phyloP scores from a whole-genome alignment of 352 stramenopile species.

The Globisporangium cederbergense region DNA sequence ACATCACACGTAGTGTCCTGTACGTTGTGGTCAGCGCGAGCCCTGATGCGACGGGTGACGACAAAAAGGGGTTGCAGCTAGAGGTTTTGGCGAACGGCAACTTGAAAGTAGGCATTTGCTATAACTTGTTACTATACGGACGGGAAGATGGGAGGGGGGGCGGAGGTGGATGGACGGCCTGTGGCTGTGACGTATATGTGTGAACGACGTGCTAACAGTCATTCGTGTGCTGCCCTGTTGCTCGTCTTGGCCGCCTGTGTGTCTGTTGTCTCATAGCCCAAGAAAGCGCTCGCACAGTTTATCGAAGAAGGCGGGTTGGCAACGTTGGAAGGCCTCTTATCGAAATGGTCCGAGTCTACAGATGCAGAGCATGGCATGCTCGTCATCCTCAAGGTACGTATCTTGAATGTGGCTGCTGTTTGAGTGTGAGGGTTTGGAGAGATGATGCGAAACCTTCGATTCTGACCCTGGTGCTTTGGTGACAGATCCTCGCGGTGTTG shows the following conservation, averaged over 20 bases:
- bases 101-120: conserved; percentile 31
- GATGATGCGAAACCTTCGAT: too few relatives aligned
- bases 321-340: conserved; percentile 42
- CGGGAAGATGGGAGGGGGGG: neutral
- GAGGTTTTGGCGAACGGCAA: conserved; percentile 27
- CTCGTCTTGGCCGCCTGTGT: neutral
- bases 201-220: neutral
- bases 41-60: conserved; percentile 18
- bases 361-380: conserved; percentile 54
- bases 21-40: conserved; percentile 50
- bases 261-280: conserved; percentile 25
- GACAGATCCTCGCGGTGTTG: conserved; percentile 50
- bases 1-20: conserved; percentile 55
- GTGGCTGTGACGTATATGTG: neutral
- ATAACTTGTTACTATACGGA: conserved; percentile 3
- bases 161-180: neutral
- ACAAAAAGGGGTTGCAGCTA: conserved; percentile 32
- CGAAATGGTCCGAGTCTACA: conserved; percentile 39
- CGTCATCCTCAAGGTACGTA: conserved; percentile 56
- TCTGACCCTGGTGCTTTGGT: neutral
- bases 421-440: neutral
- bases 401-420: neutral
- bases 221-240: neutral
- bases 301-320: conserved; percentile 44
- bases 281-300: conserved; percentile 47